Conservation (phyloP, 495 filamentous ascomycete species). For the Annulohypoxylon moriforme region DNA sequence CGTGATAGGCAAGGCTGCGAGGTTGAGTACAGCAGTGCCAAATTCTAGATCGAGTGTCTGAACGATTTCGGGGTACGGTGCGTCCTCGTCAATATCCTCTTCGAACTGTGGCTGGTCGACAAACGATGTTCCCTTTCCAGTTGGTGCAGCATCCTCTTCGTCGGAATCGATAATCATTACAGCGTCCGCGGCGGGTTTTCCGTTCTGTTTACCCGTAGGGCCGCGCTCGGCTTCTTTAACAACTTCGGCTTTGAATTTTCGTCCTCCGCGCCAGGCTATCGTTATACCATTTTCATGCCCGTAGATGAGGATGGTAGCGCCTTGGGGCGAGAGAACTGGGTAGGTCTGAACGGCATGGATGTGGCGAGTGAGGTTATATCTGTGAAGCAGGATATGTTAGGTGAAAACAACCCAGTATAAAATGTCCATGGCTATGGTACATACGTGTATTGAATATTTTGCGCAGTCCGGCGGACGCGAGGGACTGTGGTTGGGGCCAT, state of each 20-base stretch:
- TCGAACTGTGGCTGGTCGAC: constrained; percentile 62
- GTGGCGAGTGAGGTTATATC: constrained; percentile 81
- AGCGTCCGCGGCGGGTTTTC: constrained; percentile 60
- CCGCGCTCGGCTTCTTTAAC: constrained; percentile 46
- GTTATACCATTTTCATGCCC: constrained; percentile 82
- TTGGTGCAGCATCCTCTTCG: constrained; percentile 65
- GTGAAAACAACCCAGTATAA: background rate
- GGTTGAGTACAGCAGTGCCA: constrained; percentile 68
- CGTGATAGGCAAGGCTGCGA: constrained; percentile 68
- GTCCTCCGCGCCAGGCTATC: constrained; percentile 84
- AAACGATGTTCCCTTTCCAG: constrained; percentile 42
- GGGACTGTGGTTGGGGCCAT: constrained; percentile 41
- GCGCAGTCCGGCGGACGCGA: constrained; percentile 52
- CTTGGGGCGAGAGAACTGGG: constrained; percentile 81
- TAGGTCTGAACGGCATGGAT: constrained; percentile 79
- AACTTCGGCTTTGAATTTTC: constrained; percentile 64
- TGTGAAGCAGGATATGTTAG: constrained; percentile 49
- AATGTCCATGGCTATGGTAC: background rate
- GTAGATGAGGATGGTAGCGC: constrained; percentile 84
- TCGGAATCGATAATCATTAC: constrained; percentile 86
- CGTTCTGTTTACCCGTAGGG: constrained; percentile 56
- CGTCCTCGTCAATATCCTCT: constrained; percentile 50
- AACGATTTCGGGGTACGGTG: constrained; percentile 66
- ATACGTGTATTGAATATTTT: constrained; percentile 53
- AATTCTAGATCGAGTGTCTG: constrained; percentile 76